Percentiles rank a stretch among this genome's conserved stretches.
These are phyloP conservation scores for Neurospora intermedia DNA, from an alignment of 495 filamentous ascomycete genomes.

Conservation along the genomic window DNA sequence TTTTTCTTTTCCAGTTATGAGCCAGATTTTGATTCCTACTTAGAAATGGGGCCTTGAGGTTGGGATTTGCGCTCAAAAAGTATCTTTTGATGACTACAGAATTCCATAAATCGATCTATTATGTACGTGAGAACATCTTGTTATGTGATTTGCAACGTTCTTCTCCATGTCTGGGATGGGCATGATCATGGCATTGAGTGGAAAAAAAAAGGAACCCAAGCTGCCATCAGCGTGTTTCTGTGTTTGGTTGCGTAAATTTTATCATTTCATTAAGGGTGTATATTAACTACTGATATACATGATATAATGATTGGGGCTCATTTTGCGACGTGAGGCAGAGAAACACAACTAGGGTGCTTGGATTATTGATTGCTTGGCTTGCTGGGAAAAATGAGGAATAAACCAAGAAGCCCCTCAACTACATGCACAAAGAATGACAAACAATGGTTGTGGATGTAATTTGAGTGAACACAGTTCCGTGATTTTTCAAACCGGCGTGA, in stretches of 20 bases:
- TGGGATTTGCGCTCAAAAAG: neutral
- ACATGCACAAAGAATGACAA: too few relatives aligned
- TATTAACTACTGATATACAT: too few relatives aligned
- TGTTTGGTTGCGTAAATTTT: neutral
- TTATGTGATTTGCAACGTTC: neutral
- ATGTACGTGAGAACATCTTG: neutral
- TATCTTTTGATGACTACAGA: neutral
- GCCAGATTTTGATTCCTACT: neutral
- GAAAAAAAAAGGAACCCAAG: neutral
- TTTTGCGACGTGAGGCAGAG: too few relatives aligned
- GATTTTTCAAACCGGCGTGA: too few relatives aligned
- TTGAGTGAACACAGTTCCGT: too few relatives aligned
- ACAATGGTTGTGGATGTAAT: too few relatives aligned
- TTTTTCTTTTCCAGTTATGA: neutral
- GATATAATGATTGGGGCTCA: too few relatives aligned
- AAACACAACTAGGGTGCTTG: too few relatives aligned
- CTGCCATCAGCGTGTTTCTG: neutral
- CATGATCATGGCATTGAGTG: neutral
- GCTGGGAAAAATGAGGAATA: too few relatives aligned
- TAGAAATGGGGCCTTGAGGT: neutral
- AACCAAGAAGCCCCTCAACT: too few relatives aligned
- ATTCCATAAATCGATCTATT: neutral
- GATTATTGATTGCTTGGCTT: too few relatives aligned
- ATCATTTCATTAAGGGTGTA: too few relatives aligned
- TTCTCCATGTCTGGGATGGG: neutral